phyloP scores from a whole-genome alignment of 208 protist genomes.

The Trypanosoma conorhini region DNA sequence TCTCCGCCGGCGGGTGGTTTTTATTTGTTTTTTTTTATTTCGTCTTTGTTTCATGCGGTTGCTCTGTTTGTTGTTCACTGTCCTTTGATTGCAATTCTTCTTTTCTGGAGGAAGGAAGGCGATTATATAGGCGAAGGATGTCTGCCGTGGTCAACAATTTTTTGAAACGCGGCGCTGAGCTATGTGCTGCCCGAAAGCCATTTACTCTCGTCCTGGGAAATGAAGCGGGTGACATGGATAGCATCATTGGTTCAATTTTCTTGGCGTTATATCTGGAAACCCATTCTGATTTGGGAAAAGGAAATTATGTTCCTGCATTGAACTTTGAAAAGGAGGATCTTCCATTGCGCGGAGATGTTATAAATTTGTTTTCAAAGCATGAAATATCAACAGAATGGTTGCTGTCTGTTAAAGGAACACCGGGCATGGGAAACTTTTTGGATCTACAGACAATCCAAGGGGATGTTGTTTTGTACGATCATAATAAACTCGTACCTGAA shows the following conservation, averaged over 20 bases:
- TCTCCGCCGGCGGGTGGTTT: too few relatives aligned
- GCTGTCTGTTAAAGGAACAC: constrained; percentile 33
- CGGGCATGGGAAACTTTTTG: constrained; percentile 26
- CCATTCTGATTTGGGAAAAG: constrained; percentile 23
- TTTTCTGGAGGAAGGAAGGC: background rate
- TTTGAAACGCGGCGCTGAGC: constrained; percentile 39
- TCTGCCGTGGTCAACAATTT: constrained; percentile 64
- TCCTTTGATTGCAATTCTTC: constrained; percentile 8
- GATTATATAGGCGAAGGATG: constrained; percentile 32
- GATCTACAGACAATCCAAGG: constrained; percentile 32
- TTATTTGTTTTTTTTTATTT: background rate
- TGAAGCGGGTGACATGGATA: constrained; percentile 90
- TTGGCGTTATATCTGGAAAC: constrained; percentile 68
- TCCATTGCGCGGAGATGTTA: constrained; percentile 70
- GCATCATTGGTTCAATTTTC: constrained; percentile 82
- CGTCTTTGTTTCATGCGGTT: background rate
- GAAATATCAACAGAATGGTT: constrained; percentile 45
- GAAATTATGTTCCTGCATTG: constrained; percentile 58
- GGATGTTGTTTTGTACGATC: constrained; percentile 78
- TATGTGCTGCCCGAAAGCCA: constrained; percentile 19
- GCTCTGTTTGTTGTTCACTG: too few relatives aligned
- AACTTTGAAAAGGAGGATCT: constrained; percentile 83
- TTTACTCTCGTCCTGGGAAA: constrained; percentile 78
- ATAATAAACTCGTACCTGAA: constrained; percentile 67
- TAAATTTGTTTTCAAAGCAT: constrained; percentile 49